Evolutionary conservation across 331 rosid species (phyloP), one percentile per base, ranked within the genome.

Genomic region (Quercus phellos): DNA sequence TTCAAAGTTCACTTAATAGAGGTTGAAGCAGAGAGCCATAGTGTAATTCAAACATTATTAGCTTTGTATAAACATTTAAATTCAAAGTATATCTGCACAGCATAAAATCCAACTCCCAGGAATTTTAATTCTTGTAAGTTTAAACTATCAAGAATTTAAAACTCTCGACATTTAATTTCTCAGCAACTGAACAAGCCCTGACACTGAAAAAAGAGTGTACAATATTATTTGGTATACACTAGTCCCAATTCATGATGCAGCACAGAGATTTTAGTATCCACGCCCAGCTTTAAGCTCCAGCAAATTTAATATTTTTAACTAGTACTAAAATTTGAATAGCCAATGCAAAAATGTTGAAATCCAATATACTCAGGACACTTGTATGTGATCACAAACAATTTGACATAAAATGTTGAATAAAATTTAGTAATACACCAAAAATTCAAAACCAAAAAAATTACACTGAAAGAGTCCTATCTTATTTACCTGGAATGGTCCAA

Each of bases 401-500:
- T 34, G 38, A 7, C 71, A 8, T 17, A 66, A 66, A 66, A 6
- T 1, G 71, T 34, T 32, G 16, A 34, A 66, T 66, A 5, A n/a
- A 32, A 66, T 14, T 66, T 66, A 46, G 51, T 8, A 11, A 17
- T 29, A 29, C 21, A 46, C 53, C 4, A 63, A 16, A 6, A 2
- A 27, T 61, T 24, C 14, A 61, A 27, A 5, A 22, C 4, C 4
- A 58, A 22, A 22, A 21, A 4, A 58, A 58, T 63, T 34, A 26
- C 5, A 17, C 17, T 66, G n/a, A 18, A 17, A 66, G 60, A 11
- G 30, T 38, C 13, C 56, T 9, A 55, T 21, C 26, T 29, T 73
- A 38, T 59, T 83, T 87, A 94, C 98, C 97, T 94, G 98, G 70
- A 92, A 94, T 32, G 99, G 99, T 75, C 98, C 96, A 68, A 94